Evolutionary conservation across 345 rosid genomes (phyloP).

Genomic region (Boechera retrofracta): DNA sequence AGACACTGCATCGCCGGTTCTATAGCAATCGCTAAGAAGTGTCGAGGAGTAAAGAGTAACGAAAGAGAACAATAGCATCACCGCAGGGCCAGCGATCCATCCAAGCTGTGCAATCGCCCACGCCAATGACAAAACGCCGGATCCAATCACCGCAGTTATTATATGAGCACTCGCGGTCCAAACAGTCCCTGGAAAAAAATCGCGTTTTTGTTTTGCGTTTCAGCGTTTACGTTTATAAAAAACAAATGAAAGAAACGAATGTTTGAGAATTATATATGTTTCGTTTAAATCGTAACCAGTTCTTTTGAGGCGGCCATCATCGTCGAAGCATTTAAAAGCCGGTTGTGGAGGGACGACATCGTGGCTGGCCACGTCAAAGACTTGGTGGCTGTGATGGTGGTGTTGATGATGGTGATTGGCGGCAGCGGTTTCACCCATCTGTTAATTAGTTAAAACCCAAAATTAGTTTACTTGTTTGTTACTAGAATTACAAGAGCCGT

Average conservation of each 20-base stretch:
- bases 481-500: neutral
- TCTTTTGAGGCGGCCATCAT: constrained; percentile 77
- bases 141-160: constrained; percentile 86
- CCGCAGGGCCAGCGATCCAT: constrained; percentile 83
- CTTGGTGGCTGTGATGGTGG: constrained; percentile 49
- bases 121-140: constrained; percentile 84
- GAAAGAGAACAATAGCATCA: constrained; percentile 73
- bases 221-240: neutral
- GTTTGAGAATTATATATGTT: neutral
- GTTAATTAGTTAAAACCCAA: neutral
- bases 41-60: constrained; percentile 73
- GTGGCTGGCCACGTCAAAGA: constrained; percentile 47
- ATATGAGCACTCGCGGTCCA: constrained; percentile 91
- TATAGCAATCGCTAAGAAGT: constrained; percentile 74
- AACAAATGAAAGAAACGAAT: neutral
- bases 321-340: constrained; percentile 65
- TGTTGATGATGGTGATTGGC: constrained; percentile 45
- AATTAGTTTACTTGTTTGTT: neutral
- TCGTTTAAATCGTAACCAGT: constrained; percentile 47
- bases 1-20: constrained; percentile 58
- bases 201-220: constrained; percentile 25
- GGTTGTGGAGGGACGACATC: constrained; percentile 37
- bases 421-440: constrained; percentile 65
- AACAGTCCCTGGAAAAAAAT: constrained; percentile 55
- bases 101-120: constrained; percentile 93